phyloP scores from a whole-genome alignment of 306 rosid genomes.

The Abrus pulchellus region DNA sequence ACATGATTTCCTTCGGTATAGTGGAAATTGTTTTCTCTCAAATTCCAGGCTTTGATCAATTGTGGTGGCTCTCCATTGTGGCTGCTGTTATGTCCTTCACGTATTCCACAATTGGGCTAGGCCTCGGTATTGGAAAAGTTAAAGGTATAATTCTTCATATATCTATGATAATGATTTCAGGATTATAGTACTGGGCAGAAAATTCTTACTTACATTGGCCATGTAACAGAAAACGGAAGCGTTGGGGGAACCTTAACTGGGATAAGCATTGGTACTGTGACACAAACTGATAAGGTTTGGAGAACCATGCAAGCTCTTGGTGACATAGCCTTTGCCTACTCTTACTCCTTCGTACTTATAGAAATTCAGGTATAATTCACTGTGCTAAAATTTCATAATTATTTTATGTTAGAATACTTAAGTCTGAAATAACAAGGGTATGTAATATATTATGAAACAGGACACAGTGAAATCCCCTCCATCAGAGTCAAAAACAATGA shows the following conservation, averaged over 20 bases:
- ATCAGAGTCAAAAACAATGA: conserved; percentile 80
- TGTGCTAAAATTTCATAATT: background rate
- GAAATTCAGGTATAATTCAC: conserved; percentile 78
- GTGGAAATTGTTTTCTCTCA: conserved; percentile 73
- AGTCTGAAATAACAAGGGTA: background rate
- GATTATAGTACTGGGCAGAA: background rate
- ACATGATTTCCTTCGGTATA: conserved; percentile 83
- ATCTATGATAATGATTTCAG: background rate
- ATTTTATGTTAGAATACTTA: background rate
- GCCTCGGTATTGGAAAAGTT: conserved; percentile 78
- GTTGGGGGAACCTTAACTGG: conserved; percentile 72
- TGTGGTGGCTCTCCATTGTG: conserved; percentile 91
- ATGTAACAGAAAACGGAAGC: conserved; percentile 55
- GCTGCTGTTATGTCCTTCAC: conserved; percentile 95
- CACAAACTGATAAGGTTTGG: conserved; percentile 74
- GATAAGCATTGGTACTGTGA: conserved; percentile 64
- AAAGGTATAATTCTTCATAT: conserved; percentile 56
- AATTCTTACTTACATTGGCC: conserved; percentile 12
- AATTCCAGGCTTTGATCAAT: conserved; percentile 78
- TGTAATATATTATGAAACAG: conserved; percentile 48
- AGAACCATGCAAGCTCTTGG: conserved; percentile 87
- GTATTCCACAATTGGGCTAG: conserved; percentile 83
- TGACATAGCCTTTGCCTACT: conserved; percentile 88
- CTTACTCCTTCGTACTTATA: conserved; percentile 81
- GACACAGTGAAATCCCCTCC: conserved; percentile 81